Evolutionary conservation across 192 early-diverging fungal genomes (phyloP).

Genomic region (Entomortierella chlamydospora): DNA sequence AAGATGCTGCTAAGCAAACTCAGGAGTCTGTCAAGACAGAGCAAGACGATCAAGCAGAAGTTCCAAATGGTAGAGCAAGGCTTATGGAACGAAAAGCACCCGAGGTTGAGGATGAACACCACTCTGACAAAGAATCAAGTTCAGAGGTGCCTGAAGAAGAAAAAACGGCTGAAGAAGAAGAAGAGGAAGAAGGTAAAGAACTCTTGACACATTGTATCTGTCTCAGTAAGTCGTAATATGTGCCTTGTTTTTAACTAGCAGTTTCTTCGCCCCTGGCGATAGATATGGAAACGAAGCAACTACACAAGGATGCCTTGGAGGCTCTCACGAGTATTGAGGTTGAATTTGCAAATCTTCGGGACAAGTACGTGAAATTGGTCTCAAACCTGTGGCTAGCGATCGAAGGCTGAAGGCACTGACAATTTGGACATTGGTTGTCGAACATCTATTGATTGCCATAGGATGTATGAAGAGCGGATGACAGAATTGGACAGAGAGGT

Average conservation of each 20-base stretch:
- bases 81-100: conserved; percentile 15
- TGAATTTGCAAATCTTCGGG: conserved; percentile 66
- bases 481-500: conserved; percentile 62
- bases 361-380: conserved; percentile 60
- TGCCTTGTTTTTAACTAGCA: too few species aligned
- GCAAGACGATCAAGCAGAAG: conserved; percentile 20
- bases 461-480: conserved; percentile 70
- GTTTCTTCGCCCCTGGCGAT: not conserved
- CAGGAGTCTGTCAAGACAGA: conserved; percentile 24
- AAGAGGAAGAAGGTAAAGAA: conserved; percentile 22
- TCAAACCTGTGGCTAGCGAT: too few species aligned
- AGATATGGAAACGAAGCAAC: conserved; percentile 59
- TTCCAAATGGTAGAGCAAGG: conserved; percentile 26
- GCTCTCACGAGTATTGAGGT: conserved; percentile 67
- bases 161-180: conserved; percentile 14
- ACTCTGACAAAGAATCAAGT: conserved; percentile 28
- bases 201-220: too few species aligned
- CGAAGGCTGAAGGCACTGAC: too few species aligned
- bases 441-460: too few species aligned
- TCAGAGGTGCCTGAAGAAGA: conserved; percentile 27
- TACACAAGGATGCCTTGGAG: conserved; percentile 63
- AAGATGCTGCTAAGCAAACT: conserved; percentile 6
- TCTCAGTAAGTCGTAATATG: too few species aligned
- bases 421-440: too few species aligned
- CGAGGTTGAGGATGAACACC: conserved; percentile 16